phyloP scores from a whole-genome alignment of 305 asterid species.

The Fraxinus angustifolia region DNA sequence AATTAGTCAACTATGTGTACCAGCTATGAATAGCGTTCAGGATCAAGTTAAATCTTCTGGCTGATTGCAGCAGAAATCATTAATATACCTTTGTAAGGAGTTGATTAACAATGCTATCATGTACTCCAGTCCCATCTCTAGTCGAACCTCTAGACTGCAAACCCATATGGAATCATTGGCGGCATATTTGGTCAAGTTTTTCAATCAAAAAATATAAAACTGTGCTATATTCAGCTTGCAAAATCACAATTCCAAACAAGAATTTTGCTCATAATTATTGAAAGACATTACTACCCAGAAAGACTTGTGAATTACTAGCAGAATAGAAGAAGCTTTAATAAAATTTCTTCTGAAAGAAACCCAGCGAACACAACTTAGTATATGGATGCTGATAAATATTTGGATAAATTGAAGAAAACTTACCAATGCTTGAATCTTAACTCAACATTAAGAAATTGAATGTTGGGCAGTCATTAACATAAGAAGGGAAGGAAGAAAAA shows the following conservation, averaged over 20 bases:
- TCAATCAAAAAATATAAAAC: conserved; percentile 13
- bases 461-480: not conserved
- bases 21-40: conserved; percentile 18
- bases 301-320: not conserved
- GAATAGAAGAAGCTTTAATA: not conserved
- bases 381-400: not conserved
- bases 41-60: conserved; percentile 17
- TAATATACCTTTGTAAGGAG: conserved; percentile 86
- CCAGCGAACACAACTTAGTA: not conserved
- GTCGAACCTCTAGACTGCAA: conserved; percentile 97
- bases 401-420: not conserved
- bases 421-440: not conserved
- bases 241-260: not conserved
- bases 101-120: conserved; percentile 97
- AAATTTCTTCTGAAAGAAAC: not conserved
- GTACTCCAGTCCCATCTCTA: conserved; percentile 98
- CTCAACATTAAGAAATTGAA: not conserved
- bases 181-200: conserved; percentile 10
- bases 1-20: conserved; percentile 30
- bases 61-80: conserved; percentile 23
- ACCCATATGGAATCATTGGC: conserved; percentile 23
- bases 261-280: not conserved
- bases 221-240: not conserved
- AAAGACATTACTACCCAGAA: not conserved
- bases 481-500: not conserved